Base-by-base conservation (phyloP, 805 yeast genomes). In the Saccharomycopsis sp. region DNA sequence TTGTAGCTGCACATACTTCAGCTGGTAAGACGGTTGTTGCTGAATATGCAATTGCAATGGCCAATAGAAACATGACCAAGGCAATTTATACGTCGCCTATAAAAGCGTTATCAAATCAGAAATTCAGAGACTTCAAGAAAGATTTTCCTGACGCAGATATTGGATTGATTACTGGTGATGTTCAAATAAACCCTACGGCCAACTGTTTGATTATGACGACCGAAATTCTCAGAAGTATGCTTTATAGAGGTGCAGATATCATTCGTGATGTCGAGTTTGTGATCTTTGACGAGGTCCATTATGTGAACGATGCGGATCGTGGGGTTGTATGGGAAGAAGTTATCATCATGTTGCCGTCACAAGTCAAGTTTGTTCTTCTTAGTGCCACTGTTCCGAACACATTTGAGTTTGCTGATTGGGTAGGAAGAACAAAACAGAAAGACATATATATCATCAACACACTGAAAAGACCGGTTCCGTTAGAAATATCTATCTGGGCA, bases 291-390 rank as follows among this genome's bases (percentile, higher is more conserved):
- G 99, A 94, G 70, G 99, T 94, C 1, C 99, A 94, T 72, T 94
- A 94, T 69, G 97, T 94, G 62, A 94, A 94, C 70, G 99, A 94
- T 73, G 86, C 89, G 59, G 97, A 90, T 67, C 84, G 99, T 71
- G 99, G 99, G 68, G 99, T 94, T 14, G 99, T 94, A 2, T 94
- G 99, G 99, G 99, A 94, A 74, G 99, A 94, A 73, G 97, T 94
- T 22, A 94, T 94, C 62, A 94, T 94, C 65, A 90, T 94, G 96
- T 76, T 94, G 38, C 99, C 99, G 0, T 97, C 92, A 63, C 97
- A 94, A 69, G 94, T 94, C 59, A 93, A 93, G 68, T 87, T 89
- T 66, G 90, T 94, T 62, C 75, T 94, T 47, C 76, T 94, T 47
- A 89, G 97, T 12, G 99, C 99, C 2, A 94, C 99, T 0, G 98